A percentile compares a stretch with the other conserved stretches of the same genome.
These are phyloP conservation scores for Castanea sativa DNA, from an alignment of 306 rosid genomes.

Conservation along the genomic window DNA sequence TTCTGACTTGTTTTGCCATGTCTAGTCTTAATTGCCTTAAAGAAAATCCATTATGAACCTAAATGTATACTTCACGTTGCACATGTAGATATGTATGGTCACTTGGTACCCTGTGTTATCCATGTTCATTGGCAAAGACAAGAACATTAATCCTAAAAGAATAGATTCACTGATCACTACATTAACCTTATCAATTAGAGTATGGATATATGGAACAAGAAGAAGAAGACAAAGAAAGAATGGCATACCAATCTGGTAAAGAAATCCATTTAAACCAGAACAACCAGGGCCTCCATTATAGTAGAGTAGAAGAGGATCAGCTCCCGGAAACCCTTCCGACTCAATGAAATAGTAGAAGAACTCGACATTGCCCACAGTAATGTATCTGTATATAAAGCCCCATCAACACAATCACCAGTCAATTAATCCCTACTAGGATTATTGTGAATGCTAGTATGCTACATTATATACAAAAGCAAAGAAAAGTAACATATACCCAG, in stretches of 20 bases:
- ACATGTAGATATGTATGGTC: too few relatives aligned
- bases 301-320: constrained; percentile 22
- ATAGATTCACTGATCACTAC: neutral
- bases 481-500: constrained; percentile 5
- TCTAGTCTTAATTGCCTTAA: too few relatives aligned
- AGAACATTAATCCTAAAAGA: neutral
- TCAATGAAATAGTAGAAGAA: constrained; percentile 24
- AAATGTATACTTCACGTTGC: too few relatives aligned
- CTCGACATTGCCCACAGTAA: constrained; percentile 9
- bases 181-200: neutral
- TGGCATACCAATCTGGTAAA: constrained; percentile 14
- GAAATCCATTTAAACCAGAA: constrained; percentile 17
- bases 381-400: neutral
- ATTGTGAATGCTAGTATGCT: too few relatives aligned
- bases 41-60: too few relatives aligned
- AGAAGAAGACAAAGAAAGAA: neutral
- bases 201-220: neutral
- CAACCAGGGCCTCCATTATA: constrained; percentile 26
- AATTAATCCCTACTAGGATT: neutral
- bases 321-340: constrained; percentile 13
- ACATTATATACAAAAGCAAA: too few relatives aligned
- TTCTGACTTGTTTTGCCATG: too few relatives aligned
- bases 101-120: too few relatives aligned
- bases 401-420: neutral
- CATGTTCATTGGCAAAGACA: too few relatives aligned